These are phyloP conservation scores for Fusarium papillatum DNA, from an alignment of 2,329 filamentous ascomycete genomes.

Conservation along the genomic window DNA sequence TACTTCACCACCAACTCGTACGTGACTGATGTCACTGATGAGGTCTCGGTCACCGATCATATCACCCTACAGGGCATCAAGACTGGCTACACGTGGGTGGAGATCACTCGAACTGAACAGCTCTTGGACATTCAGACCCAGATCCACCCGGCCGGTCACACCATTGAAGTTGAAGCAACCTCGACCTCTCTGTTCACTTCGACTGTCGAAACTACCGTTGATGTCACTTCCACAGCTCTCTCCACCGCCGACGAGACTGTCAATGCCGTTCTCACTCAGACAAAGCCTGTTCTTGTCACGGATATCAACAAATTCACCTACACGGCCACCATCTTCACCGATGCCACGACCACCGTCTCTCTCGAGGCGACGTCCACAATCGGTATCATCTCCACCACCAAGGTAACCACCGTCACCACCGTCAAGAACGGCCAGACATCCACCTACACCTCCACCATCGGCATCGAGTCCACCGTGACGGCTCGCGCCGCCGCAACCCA, in stretches of 20 bases:
- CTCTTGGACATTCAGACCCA: conserved; percentile 11
- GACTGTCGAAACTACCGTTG: conserved; percentile 13
- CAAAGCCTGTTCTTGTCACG: conserved; percentile 9
- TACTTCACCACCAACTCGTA: conserved; percentile 5
- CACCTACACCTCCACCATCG: neutral
- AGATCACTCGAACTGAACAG: conserved; percentile 8
- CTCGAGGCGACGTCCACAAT: conserved; percentile 16
- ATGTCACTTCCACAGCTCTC: conserved; percentile 12
- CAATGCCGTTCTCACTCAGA: conserved; percentile 1
- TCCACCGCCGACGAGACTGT: conserved; percentile 13
- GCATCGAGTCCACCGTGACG: conserved; percentile 6
- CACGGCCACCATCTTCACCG: conserved; percentile 14
- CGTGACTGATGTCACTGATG: conserved; percentile 1
- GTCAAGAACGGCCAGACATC: conserved; percentile 13
- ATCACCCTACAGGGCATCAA: conserved; percentile 7
- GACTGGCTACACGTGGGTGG: conserved; percentile 8
- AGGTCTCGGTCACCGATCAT: conserved; percentile 5
- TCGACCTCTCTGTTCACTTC: conserved; percentile 10
- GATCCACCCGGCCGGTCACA: neutral
- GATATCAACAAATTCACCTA: conserved; percentile 23
- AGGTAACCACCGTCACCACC: neutral
- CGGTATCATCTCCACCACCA: conserved; percentile 5
- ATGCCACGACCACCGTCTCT: conserved; percentile 9
- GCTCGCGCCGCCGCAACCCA: conserved; percentile 6
- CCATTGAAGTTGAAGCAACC: neutral